These are phyloP conservation scores for Hura crepitans DNA, from an alignment of 441 rosid genomes.

Conservation along the genomic window DNA sequence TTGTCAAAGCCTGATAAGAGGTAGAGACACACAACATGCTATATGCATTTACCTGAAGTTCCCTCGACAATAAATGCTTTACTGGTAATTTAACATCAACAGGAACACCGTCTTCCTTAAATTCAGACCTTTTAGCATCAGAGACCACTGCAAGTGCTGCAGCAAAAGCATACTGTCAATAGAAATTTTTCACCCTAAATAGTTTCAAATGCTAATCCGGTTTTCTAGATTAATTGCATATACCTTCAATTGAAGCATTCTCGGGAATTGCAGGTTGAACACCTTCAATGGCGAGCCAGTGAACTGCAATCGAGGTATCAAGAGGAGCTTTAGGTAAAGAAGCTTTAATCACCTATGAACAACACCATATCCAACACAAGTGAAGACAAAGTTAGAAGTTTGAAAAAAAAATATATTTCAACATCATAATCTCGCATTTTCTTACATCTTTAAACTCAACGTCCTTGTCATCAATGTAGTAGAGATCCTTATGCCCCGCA, in stretches of 20 bases:
- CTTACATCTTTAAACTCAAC: constrained; percentile 89
- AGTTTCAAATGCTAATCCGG: background rate
- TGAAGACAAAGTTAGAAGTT: background rate
- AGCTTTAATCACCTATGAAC: constrained; percentile 73
- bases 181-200: constrained; percentile 1
- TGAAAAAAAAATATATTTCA: background rate
- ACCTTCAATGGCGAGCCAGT: constrained; percentile 98
- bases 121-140: constrained; percentile 54
- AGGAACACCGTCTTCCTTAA: constrained; percentile 66
- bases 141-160: constrained; percentile 46
- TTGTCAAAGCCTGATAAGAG: background rate
- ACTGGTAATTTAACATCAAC: constrained; percentile 77
- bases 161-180: constrained; percentile 12
- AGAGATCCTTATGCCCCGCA: constrained; percentile 75
- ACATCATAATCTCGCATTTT: background rate
- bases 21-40: background rate
- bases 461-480: constrained; percentile 81
- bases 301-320: constrained; percentile 62
- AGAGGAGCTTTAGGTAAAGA: constrained; percentile 87
- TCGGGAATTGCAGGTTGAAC: constrained; percentile 94
- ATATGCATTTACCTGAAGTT: constrained; percentile 58
- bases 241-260: constrained; percentile 83
- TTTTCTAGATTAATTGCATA: background rate
- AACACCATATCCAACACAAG: background rate
- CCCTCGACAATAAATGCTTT: constrained; percentile 79